Evolutionary conservation across 73 alveolate genomes (phyloP).

Genomic region (Paramecium pentaurelia): DNA sequence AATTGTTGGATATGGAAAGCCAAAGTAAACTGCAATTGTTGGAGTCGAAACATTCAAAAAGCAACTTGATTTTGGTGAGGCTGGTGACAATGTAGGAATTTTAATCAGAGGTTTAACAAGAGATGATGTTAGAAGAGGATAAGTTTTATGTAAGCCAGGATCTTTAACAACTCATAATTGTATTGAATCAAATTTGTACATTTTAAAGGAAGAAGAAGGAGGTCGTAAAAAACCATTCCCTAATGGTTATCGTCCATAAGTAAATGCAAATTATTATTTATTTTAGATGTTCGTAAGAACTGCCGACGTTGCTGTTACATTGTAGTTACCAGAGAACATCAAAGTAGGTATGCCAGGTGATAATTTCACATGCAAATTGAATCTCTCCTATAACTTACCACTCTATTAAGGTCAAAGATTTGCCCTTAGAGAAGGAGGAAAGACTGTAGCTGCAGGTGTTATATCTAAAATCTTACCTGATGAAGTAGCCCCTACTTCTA

Average conservation of each 20-base stretch:
- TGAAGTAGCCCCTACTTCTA: slow-evolving; percentile 56
- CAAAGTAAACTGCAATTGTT: slow-evolving; percentile 75
- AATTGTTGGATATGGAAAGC: slow-evolving; percentile 85
- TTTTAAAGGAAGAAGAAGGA: slow-evolving; percentile 94
- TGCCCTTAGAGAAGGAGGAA: slow-evolving; percentile 95
- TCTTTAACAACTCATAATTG: slow-evolving; percentile 65
- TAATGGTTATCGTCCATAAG: slow-evolving; percentile 90
- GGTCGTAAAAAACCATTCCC: slow-evolving; percentile 95
- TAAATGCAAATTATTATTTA: not conserved
- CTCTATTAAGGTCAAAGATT: slow-evolving; percentile 80
- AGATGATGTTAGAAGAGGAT: slow-evolving; percentile 73
- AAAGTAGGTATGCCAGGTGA: slow-evolving; percentile 96
- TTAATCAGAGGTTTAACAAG: slow-evolving; percentile 79
- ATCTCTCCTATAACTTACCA: slow-evolving; percentile 76
- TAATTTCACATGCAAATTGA: slow-evolving; percentile 70
- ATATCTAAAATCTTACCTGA: slow-evolving; percentile 70
- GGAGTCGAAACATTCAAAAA: slow-evolving; percentile 91
- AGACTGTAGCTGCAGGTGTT: slow-evolving; percentile 86
- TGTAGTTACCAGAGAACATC: slow-evolving; percentile 67
- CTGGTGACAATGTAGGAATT: slow-evolving; percentile 96
- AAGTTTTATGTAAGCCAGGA: slow-evolving; percentile 76
- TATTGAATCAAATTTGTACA: slow-evolving; percentile 81
- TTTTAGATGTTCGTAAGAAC: slow-evolving; percentile 77
- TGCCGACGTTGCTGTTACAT: slow-evolving; percentile 80
- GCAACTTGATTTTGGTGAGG: slow-evolving; percentile 85